These are phyloP conservation scores for Monilinia vaccinii-corymbosi DNA, from an alignment of 2,329 filamentous ascomycete species.

Conservation along the genomic window DNA sequence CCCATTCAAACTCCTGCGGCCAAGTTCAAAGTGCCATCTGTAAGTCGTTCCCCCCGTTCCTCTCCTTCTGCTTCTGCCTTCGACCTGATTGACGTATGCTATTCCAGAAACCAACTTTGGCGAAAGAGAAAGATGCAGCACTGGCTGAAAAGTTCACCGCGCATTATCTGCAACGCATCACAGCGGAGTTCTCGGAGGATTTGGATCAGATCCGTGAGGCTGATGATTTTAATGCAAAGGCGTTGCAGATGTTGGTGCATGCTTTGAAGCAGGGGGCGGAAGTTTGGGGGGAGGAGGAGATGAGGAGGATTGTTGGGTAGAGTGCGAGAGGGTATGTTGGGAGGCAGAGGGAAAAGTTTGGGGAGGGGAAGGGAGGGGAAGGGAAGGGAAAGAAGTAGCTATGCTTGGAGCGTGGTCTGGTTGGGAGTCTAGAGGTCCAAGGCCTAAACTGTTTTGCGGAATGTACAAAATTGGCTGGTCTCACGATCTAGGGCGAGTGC, in stretches of 20 bases:
- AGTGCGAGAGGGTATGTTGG: background rate
- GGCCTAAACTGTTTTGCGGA: background rate
- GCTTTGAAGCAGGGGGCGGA: constrained; percentile 59
- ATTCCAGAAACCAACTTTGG: constrained; percentile 9
- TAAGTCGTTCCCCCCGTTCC: background rate
- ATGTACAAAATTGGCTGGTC: background rate
- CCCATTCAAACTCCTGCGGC: background rate
- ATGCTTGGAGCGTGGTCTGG: background rate
- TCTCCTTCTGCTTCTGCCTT: background rate
- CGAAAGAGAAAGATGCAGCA: constrained; percentile 20
- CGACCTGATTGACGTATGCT: background rate
- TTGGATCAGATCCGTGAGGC: constrained; percentile 60
- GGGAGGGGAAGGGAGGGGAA: no score
- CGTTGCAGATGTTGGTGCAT: constrained; percentile 55
- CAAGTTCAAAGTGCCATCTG: background rate
- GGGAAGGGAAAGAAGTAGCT: background rate
- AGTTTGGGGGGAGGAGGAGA: constrained; percentile 49
- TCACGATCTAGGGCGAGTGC: background rate
- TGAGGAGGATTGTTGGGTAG: constrained; percentile 27
- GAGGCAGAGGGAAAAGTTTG: constrained; percentile 7
- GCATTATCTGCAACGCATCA: constrained; percentile 56
- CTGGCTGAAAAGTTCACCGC: constrained; percentile 46
- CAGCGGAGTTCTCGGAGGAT: constrained; percentile 64
- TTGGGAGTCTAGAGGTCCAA: background rate
- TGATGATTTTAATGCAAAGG: constrained; percentile 60